Base-by-base conservation (phyloP, 2,329 filamentous ascomycete species). In the Xylaria digitata region DNA sequence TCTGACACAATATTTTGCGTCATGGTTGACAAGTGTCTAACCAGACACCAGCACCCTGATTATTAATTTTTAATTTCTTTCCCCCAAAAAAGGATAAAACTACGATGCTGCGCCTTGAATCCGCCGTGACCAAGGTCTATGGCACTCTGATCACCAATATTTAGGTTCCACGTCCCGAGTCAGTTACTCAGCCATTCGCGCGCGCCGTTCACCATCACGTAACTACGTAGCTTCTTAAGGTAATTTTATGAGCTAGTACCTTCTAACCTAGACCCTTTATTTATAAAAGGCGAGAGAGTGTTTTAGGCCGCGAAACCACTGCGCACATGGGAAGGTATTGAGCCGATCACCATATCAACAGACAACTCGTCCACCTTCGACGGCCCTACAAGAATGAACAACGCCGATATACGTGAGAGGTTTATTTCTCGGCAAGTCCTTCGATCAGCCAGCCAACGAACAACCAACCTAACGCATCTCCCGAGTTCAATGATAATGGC, bases 151-250 rank as follows among this genome's bases (percentile, higher is more conserved):
- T 61, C 23, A 5, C n/a, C 40, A 40, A 34, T 42, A 57, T 19
- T 32, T 32, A 42, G 45, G 32, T 23, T 50, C 43, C 32, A 13
- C 15, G 40, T 49, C 9, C 5, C 55, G 43, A 65, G 50, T 61
- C 45, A 61, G 52, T 61, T 40, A 13, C 53, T 52, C 37, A n/a
- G 23, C 13, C 1, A 32, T 30, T 43, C 45, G 23, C 6, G 30
- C 11, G 42, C n/a, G 23, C 60, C 21, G 13, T 32, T 32, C 42
- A 23, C n/a, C 13, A 19, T 50, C 32, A 6, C 45, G 26, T 23
- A 21, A 21, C 26, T 43, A 50, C 45, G 17, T 6, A 26, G 11
- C 19, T 13, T 26, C 23, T 48, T 15, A 11, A n/a, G 34, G 34
- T 42, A 8, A 30, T 9, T 15, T 43, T 6, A 11, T 43, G 26